phyloP scores from a whole-genome alignment of 2,329 filamentous ascomycete genomes.

The Aspergillus calidoustus region DNA sequence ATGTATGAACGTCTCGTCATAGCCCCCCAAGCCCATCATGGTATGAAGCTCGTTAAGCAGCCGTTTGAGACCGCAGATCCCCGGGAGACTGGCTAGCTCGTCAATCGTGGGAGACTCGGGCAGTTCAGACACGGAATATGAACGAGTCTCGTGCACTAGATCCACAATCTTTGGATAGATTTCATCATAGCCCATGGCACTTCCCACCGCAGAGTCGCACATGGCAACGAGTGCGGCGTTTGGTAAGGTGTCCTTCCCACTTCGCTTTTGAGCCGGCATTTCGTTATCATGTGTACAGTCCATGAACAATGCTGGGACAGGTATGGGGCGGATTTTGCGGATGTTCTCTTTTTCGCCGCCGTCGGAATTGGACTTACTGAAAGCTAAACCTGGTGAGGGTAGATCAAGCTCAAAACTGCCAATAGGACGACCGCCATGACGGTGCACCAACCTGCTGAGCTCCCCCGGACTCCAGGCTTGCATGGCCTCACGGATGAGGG shows the following conservation, averaged over 20 bases:
- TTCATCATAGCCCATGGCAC: constrained; percentile 98
- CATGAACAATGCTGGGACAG: constrained; percentile 95
- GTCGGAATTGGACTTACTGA: constrained; percentile 34
- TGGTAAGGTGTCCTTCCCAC: constrained; percentile 89
- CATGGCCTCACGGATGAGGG: constrained; percentile 96
- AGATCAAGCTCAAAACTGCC: constrained; percentile 97
- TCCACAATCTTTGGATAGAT: constrained; percentile 94
- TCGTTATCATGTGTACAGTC: constrained; percentile 99
- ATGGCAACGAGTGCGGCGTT: constrained; percentile 94
- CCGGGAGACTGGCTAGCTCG: constrained; percentile 72
- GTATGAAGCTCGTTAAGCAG: constrained; percentile 93
- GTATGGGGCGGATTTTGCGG: constrained; percentile 80
- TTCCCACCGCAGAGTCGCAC: constrained; percentile 92
- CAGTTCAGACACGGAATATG: constrained; percentile 74
- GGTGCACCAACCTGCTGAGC: constrained; percentile 88
- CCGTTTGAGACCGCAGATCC: constrained; percentile 90
- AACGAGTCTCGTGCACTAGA: constrained; percentile 83
- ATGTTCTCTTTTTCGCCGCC: constrained; percentile 62
- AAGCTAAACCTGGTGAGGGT: constrained; percentile 62
- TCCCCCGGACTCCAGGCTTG: constrained; percentile 96
- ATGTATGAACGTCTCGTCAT: constrained; percentile 94
- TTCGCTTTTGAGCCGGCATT: constrained; percentile 90
- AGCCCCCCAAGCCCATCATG: constrained; percentile 92
- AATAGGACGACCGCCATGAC: constrained; percentile 90
- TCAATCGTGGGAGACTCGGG: constrained; percentile 60